These are phyloP conservation scores for Protomyces lactucae-debilis DNA, from an alignment of 1,139 yeast species.

Conservation along the genomic window DNA sequence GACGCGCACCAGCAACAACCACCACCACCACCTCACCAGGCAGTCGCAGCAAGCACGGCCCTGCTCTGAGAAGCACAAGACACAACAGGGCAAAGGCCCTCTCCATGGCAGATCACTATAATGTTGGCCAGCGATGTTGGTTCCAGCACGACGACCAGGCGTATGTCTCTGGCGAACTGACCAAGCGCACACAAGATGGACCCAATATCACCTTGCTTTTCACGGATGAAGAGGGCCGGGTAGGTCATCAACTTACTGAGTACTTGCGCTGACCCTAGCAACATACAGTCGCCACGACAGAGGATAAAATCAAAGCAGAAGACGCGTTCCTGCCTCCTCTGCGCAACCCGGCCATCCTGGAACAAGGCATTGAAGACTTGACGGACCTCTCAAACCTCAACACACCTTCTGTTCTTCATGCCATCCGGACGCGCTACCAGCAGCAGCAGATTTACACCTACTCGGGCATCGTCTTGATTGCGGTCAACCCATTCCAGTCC, in stretches of 20 bases:
- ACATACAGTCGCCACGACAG: slow-evolving; percentile 31
- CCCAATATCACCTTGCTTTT: slow-evolving; percentile 55
- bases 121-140: slow-evolving; percentile 71
- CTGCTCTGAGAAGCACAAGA: too few relatives aligned
- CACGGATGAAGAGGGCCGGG: slow-evolving; percentile 54
- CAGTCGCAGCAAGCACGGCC: too few relatives aligned
- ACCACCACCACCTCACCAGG: too few relatives aligned
- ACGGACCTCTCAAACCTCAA: slow-evolving; percentile 85
- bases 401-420: slow-evolving; percentile 90
- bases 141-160: slow-evolving; percentile 82
- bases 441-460: slow-evolving; percentile 90
- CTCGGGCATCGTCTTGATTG: slow-evolving; percentile 94
- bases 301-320: slow-evolving; percentile 50
- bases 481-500: slow-evolving; percentile 90
- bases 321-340: slow-evolving; percentile 61
- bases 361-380: slow-evolving; percentile 76
- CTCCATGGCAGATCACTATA: background rate
- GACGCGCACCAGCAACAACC: too few relatives aligned
- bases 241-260: slow-evolving; percentile 28
- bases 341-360: slow-evolving; percentile 89
- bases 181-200: slow-evolving; percentile 45
- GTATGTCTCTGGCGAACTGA: slow-evolving; percentile 85
- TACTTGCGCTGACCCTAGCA: background rate
- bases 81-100: too few relatives aligned
- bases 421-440: slow-evolving; percentile 74